phyloP scores from a whole-genome alignment of 768 basidiomycete genomes.

The Leccinum uliginosum region DNA sequence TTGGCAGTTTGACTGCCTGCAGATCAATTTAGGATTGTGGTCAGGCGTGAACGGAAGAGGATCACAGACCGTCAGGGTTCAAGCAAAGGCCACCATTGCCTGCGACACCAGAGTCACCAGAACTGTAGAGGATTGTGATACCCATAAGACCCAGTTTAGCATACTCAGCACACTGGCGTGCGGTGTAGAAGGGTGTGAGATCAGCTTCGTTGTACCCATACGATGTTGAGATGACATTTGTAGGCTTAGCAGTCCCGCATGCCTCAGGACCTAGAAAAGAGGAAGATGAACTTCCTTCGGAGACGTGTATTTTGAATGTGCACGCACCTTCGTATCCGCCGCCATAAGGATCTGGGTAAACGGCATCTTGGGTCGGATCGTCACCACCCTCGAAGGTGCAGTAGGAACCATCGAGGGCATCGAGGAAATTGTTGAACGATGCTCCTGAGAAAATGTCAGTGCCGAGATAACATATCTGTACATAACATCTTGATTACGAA shows the following conservation, averaged over 20 bases:
- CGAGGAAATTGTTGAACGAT: constrained; percentile 34
- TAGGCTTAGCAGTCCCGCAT: constrained; percentile 33
- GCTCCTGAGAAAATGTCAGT: constrained; percentile 12
- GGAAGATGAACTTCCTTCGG: background rate
- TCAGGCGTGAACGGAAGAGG: background rate
- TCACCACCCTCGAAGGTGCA: constrained; percentile 34
- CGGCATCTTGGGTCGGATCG: constrained; percentile 25
- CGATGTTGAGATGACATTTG: constrained; percentile 40
- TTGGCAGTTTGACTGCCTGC: constrained; percentile 23
- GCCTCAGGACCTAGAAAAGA: constrained; percentile 30
- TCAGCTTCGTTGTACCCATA: constrained; percentile 37
- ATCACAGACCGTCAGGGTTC: constrained; percentile 21
- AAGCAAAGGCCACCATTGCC: constrained; percentile 32
- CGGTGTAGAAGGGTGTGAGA: constrained; percentile 32
- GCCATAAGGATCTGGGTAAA: constrained; percentile 21
- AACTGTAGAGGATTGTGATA: constrained; percentile 38
- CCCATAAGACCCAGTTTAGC: constrained; percentile 43
- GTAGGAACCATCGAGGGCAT: constrained; percentile 32
- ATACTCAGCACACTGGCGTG: constrained; percentile 43
- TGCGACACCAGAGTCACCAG: constrained; percentile 43
- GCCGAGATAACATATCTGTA: background rate
- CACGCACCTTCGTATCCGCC: constrained; percentile 23
- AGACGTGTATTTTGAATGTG: background rate
- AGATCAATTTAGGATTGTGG: background rate
- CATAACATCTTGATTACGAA: background rate